These are phyloP conservation scores for Tolypocladium tropicale DNA, from an alignment of 2,329 filamentous ascomycete species.

Conservation along the genomic window DNA sequence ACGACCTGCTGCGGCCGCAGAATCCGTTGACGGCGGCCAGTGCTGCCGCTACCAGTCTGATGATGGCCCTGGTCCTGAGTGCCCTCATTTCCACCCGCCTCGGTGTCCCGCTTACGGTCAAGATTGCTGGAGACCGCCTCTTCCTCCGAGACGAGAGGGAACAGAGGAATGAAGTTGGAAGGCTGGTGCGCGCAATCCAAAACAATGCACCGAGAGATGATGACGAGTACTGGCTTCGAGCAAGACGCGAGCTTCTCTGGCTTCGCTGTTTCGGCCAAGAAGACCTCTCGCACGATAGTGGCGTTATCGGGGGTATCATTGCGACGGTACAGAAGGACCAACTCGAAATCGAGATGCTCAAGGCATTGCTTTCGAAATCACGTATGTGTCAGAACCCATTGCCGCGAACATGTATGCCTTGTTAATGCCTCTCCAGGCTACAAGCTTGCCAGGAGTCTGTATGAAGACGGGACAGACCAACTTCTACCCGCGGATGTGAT, in stretches of 20 bases:
- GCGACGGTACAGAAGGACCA: conserved; percentile 49
- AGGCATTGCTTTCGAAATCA: conserved; percentile 50
- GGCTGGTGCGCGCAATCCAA: conserved; percentile 44
- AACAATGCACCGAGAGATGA: conserved; percentile 44
- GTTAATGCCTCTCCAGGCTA: conserved; percentile 38
- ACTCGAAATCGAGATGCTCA: conserved; percentile 63
- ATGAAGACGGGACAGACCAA: conserved; percentile 38
- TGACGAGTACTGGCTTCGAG: conserved; percentile 52
- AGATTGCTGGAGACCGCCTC: conserved; percentile 49
- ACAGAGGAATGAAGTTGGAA: conserved; percentile 49
- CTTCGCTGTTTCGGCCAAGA: conserved; percentile 60
- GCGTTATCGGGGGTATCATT: conserved; percentile 49
- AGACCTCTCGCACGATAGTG: conserved; percentile 11
- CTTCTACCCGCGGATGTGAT: conserved; percentile 41
- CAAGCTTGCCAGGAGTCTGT: conserved; percentile 50
- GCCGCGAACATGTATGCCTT: not conserved
- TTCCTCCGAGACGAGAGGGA: conserved; percentile 54
- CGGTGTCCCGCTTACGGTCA: conserved; percentile 40
- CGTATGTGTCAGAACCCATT: conserved; percentile 33
- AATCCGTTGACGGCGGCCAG: conserved; percentile 58
- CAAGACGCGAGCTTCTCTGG: conserved; percentile 60
- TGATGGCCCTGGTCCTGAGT: conserved; percentile 54
- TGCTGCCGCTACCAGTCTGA: conserved; percentile 42
- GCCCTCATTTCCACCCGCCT: conserved; percentile 43
- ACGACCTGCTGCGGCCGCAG: conserved; percentile 42